Conservation (phyloP, 2,329 filamentous ascomycete species). For the Fusarium clavum region DNA sequence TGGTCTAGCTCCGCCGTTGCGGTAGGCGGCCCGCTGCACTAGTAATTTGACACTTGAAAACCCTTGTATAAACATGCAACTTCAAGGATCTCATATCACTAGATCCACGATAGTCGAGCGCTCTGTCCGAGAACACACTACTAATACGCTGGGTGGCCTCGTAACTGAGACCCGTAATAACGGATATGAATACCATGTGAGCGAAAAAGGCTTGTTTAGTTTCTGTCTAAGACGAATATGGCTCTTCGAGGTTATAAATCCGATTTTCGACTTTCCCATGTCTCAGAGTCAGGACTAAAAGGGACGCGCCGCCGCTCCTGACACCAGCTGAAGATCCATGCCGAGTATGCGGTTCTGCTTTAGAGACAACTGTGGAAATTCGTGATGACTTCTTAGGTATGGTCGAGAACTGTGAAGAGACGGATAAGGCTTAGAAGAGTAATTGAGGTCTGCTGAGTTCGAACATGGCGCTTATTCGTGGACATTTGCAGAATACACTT, state of each 20-base stretch:
- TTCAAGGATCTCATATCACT: conserved; percentile 26
- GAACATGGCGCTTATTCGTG: conserved; percentile 29
- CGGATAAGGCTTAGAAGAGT: neutral
- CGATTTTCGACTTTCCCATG: conserved; percentile 21
- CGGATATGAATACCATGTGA: conserved; percentile 8
- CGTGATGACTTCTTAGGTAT: conserved; percentile 8
- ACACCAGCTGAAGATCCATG: conserved; percentile 27
- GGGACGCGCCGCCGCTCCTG: conserved; percentile 19
- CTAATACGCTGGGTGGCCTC: neutral
- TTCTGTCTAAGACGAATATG: conserved; percentile 1
- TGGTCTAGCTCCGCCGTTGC: neutral
- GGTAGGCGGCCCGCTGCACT: neutral
- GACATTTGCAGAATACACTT: neutral
- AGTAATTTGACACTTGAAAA: neutral
- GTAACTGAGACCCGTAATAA: conserved; percentile 5
- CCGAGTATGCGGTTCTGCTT: conserved; percentile 7
- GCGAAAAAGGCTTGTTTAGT: conserved; percentile 20
- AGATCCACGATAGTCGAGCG: conserved; percentile 31
- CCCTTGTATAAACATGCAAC: conserved; percentile 28
- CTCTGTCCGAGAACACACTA: neutral
- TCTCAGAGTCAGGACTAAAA: conserved; percentile 21
- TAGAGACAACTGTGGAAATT: conserved; percentile 10
- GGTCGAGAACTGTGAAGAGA: conserved; percentile 11
- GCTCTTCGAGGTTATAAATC: conserved; percentile 12
- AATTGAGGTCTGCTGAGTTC: conserved; percentile 12